Percentiles rank a stretch among this genome's conserved stretches.
Conservation (phyloP, 805 yeast species). For the Candida wancherniae region DNA sequence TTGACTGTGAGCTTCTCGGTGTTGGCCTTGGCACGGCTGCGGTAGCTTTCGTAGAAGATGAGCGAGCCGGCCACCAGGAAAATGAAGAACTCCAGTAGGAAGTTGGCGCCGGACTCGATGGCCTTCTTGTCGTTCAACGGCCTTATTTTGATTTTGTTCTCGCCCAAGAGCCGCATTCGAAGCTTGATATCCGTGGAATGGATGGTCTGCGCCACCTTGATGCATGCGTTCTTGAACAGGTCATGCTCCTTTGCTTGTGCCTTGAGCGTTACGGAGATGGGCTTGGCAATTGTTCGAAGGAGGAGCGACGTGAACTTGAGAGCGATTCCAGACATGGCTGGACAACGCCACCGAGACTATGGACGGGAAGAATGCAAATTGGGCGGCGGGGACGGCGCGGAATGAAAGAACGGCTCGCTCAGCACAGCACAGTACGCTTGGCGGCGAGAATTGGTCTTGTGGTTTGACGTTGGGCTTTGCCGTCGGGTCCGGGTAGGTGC, state of each 20-base stretch:
- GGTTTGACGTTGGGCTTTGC: too few relatives aligned
- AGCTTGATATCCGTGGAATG: constrained; percentile 62
- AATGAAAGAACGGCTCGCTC: too few relatives aligned
- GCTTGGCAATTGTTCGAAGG: constrained; percentile 73
- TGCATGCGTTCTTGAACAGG: constrained; percentile 56
- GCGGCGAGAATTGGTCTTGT: too few relatives aligned
- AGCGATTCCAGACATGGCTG: constrained; percentile 70
- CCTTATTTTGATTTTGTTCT: constrained; percentile 50
- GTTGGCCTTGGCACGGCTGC: constrained; percentile 61
- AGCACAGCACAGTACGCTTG: too few relatives aligned
- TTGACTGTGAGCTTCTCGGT: constrained; percentile 58
- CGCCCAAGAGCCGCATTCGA: constrained; percentile 57
- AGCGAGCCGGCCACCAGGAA: constrained; percentile 78
- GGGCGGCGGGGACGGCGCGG: too few relatives aligned
- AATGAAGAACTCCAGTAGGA: constrained; percentile 71
- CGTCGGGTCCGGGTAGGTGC: too few relatives aligned
- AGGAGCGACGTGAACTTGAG: constrained; percentile 67
- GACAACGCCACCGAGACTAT: too few relatives aligned
- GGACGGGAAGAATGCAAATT: too few relatives aligned
- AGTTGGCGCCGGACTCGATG: constrained; percentile 74
- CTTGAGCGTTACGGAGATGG: constrained; percentile 67
- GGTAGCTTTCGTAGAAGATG: constrained; percentile 64
- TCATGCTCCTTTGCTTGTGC: constrained; percentile 73
- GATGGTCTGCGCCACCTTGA: constrained; percentile 63
- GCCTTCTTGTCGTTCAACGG: constrained; percentile 82